Evolutionary conservation across 768 basidiomycete genomes (phyloP).

Genomic region (Boletus rubropictus): DNA sequence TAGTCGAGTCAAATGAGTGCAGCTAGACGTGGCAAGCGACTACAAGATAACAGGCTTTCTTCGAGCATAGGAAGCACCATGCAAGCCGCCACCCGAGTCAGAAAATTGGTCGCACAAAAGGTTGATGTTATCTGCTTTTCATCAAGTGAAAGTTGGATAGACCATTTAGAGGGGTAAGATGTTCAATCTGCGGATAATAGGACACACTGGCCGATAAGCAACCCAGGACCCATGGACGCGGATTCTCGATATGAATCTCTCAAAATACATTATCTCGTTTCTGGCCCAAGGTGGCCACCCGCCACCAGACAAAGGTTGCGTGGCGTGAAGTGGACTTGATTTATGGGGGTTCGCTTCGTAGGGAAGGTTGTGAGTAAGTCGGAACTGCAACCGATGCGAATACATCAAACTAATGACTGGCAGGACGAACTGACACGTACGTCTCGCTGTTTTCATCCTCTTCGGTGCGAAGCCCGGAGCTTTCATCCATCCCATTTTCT

Average conservation of each 20-base stretch:
- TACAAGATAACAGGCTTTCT: not conserved
- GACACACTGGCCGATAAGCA: not conserved
- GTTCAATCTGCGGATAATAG: not conserved
- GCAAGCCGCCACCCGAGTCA: not conserved
- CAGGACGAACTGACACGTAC: conserved; percentile 40
- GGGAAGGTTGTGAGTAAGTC: conserved; percentile 89
- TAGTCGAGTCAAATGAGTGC: not conserved
- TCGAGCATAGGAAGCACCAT: not conserved
- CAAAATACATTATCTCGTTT: conserved; percentile 36
- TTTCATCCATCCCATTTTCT: conserved; percentile 46
- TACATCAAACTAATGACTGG: not conserved
- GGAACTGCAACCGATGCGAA: conserved; percentile 40
- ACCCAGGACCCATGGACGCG: not conserved
- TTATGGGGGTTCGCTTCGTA: conserved; percentile 92
- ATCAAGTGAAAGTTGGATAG: conserved; percentile 2
- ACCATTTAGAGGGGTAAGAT: not conserved
- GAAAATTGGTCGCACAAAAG: not conserved
- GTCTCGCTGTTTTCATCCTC: conserved; percentile 61
- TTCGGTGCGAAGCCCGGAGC: conserved; percentile 30
- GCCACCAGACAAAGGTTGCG: conserved; percentile 90
- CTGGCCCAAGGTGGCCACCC: conserved; percentile 64
- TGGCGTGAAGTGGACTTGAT: conserved; percentile 89
- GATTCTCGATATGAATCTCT: not conserved
- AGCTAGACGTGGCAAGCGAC: not conserved
- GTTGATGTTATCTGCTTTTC: conserved; percentile 1